phyloP scores from a whole-genome alignment of 306 rosid species.

The Medicago truncatula region DNA sequence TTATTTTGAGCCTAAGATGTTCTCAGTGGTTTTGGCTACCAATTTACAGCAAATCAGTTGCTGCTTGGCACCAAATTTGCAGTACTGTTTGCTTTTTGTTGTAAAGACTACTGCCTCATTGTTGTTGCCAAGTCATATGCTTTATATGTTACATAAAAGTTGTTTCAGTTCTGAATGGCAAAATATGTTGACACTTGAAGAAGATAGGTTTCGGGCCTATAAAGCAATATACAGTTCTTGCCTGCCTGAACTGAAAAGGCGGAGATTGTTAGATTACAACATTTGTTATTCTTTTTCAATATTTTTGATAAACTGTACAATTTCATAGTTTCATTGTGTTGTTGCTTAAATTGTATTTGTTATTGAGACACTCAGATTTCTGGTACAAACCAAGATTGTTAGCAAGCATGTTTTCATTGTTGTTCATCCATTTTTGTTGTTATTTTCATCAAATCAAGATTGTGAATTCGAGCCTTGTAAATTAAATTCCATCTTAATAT shows the following conservation, averaged over 20 bases:
- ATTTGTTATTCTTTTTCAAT: constrained; percentile 55
- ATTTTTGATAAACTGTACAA: constrained; percentile 45
- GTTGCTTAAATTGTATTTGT: constrained; percentile 45
- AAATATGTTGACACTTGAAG: constrained; percentile 17
- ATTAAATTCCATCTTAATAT: background rate
- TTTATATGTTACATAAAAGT: constrained; percentile 19
- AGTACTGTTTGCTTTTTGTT: constrained; percentile 46
- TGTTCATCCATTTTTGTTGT: background rate
- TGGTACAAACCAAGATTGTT: background rate
- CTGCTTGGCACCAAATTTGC: constrained; percentile 50
- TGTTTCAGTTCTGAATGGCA: constrained; percentile 40
- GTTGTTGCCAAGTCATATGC: constrained; percentile 50
- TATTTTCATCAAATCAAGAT: constrained; percentile 8
- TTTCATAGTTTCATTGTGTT: constrained; percentile 36
- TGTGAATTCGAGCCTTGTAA: background rate
- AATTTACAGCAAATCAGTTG: constrained; percentile 48
- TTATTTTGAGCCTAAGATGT: constrained; percentile 42
- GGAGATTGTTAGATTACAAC: constrained; percentile 44
- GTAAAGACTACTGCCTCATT: constrained; percentile 48
- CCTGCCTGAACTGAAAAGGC: constrained; percentile 47
- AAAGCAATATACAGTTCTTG: constrained; percentile 41
- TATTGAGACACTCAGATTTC: constrained; percentile 37
- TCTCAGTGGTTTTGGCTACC: constrained; percentile 48
- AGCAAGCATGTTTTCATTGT: constrained; percentile 16
- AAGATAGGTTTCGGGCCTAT: constrained; percentile 43